These are phyloP conservation scores for Sporothrix pseudoabietina DNA, from an alignment of 2,329 filamentous ascomycete species.

Conservation along the genomic window DNA sequence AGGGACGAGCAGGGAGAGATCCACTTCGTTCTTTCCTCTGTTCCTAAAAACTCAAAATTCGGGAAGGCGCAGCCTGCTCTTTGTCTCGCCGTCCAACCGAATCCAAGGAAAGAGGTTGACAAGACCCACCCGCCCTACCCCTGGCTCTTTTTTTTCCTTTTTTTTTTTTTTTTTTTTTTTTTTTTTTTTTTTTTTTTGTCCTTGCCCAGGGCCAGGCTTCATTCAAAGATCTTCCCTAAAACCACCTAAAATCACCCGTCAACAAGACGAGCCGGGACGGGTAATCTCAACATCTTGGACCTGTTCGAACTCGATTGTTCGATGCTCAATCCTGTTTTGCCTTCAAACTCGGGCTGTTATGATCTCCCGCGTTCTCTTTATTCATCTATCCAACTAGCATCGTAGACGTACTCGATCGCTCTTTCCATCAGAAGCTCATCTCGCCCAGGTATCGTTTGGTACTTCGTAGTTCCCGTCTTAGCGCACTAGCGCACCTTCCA, in stretches of 20 bases:
- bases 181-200: no score
- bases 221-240: neutral
- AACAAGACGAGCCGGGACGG: neutral
- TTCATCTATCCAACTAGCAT: neutral
- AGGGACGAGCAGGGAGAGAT: neutral
- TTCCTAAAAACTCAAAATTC: neutral
- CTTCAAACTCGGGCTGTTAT: neutral
- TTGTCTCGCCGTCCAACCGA: constrained; percentile 21
- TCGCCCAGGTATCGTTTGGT: neutral
- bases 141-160: neutral
- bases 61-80: constrained; percentile 18
- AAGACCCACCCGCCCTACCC: neutral
- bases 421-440: neutral
- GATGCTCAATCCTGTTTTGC: neutral
- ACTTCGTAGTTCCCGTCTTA: neutral
- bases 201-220: neutral
- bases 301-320: neutral
- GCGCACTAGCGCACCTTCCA: neutral
- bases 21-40: neutral
- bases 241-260: neutral
- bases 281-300: neutral
- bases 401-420: neutral
- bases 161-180: neutral
- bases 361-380: neutral
- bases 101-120: neutral